phyloP scores from a whole-genome alignment of 345 rosid genomes.

The Kandelia obovata region DNA sequence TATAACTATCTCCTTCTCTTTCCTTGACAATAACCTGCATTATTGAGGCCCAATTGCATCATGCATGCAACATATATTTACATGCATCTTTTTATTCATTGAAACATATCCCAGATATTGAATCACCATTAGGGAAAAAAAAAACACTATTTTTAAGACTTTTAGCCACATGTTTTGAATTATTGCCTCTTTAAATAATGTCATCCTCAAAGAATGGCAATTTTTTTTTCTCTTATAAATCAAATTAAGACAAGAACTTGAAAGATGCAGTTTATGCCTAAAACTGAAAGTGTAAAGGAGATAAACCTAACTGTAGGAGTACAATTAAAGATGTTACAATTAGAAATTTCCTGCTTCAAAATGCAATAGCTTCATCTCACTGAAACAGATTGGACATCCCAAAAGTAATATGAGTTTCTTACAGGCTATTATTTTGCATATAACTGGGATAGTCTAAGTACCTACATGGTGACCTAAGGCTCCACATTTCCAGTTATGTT shows the following conservation, averaged over 20 bases:
- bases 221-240: neutral
- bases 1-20: constrained; percentile 94
- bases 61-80: neutral
- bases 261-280: neutral
- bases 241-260: neutral
- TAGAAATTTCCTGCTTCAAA: neutral
- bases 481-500: neutral
- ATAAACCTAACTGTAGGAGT: too few relatives aligned
- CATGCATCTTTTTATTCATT: constrained; percentile 3
- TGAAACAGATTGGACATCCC: neutral
- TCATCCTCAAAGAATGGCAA: neutral
- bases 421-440: neutral
- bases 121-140: neutral
- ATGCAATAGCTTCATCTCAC: neutral
- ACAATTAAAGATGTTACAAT: too few relatives aligned
- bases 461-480: neutral
- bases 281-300: neutral
- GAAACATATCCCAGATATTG: neutral
- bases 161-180: neutral
- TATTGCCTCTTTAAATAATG: neutral
- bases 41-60: constrained; percentile 2
- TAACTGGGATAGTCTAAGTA: neutral
- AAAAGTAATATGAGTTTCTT: neutral
- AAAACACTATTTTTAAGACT: neutral
- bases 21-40: constrained; percentile 90